phyloP scores from a whole-genome alignment of 129 eudicot species.

The Dittrichia graveolens region DNA sequence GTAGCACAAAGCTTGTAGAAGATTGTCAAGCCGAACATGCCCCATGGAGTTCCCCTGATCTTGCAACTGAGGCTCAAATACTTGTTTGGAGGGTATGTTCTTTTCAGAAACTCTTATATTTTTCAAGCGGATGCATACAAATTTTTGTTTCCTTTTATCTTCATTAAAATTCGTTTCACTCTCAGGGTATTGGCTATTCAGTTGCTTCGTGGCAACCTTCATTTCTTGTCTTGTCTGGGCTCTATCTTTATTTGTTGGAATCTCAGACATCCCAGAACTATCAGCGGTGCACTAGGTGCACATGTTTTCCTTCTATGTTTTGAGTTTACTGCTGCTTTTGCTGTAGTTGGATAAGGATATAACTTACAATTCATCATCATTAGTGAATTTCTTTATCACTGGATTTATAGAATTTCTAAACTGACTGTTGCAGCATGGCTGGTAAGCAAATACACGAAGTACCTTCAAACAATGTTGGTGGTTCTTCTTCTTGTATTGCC shows the following conservation, averaged over 20 bases:
- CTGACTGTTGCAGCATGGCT: constrained; percentile 58
- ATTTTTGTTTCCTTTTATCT: not conserved
- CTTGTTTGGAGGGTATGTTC: constrained; percentile 89
- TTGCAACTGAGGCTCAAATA: constrained; percentile 72
- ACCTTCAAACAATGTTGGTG: constrained; percentile 84
- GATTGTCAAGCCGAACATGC: constrained; percentile 55
- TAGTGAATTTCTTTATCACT: constrained; percentile 1
- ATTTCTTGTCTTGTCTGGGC: constrained; percentile 71
- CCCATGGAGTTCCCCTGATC: constrained; percentile 91
- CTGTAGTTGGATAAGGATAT: constrained; percentile 17
- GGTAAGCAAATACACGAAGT: constrained; percentile 95
- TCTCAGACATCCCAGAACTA: constrained; percentile 66
- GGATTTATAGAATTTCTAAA: constrained; percentile 7
- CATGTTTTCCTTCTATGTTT: constrained; percentile 7
- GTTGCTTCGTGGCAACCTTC: constrained; percentile 97
- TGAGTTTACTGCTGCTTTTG: constrained; percentile 6
- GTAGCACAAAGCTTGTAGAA: constrained; percentile 53
- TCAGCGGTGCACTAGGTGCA: constrained; percentile 83
- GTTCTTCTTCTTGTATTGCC: constrained; percentile 75
- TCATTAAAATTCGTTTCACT: constrained; percentile 17
- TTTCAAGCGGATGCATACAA: constrained; percentile 13
- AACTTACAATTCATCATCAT: constrained; percentile 10
- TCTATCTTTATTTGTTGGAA: constrained; percentile 74
- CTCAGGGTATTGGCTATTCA: constrained; percentile 97
- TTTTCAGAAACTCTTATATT: not conserved